phyloP scores from a whole-genome alignment of 2,329 filamentous ascomycete genomes.

The Remersonia thermophila region DNA sequence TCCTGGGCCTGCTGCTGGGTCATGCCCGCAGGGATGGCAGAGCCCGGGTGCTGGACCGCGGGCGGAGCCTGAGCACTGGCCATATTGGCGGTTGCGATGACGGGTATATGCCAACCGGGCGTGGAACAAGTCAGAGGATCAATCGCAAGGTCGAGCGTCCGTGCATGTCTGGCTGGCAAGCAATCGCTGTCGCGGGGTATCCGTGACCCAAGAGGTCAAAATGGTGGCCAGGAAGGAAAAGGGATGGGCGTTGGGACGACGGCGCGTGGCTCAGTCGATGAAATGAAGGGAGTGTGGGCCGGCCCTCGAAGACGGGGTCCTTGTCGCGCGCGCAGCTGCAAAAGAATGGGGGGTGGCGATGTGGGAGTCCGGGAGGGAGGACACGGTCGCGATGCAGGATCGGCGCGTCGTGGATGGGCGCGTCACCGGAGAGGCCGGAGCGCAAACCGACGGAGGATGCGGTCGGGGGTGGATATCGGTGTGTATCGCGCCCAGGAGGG shows the following conservation, averaged over 20 bases:
- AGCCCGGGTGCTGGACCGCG: constrained; percentile 53
- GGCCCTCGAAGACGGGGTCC: no score
- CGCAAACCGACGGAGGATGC: no score
- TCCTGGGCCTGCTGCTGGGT: constrained; percentile 70
- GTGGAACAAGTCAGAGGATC: constrained; percentile 8
- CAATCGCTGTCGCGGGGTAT: constrained; percentile 10
- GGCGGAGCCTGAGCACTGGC: constrained; percentile 66
- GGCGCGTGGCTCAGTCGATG: no score
- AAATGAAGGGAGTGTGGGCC: no score
- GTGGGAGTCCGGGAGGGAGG: background rate
- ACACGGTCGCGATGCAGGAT: constrained; percentile 1
- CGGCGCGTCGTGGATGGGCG: constrained; percentile 5
- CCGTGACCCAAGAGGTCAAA: no score
- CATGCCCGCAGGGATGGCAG: constrained; percentile 51
- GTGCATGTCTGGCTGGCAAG: constrained; percentile 13
- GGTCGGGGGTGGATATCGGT: no score
- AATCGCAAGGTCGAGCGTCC: constrained; percentile 8
- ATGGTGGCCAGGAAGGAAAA: no score
- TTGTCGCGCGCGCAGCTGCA: background rate
- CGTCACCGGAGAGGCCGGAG: no score
- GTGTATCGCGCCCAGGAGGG: no score
- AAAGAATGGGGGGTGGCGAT: constrained; percentile 3
- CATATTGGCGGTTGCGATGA: constrained; percentile 42
- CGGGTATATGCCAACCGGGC: constrained; percentile 6
- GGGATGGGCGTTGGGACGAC: constrained; percentile 9